Evolutionary conservation across 768 basidiomycete species (phyloP), one percentile per base, ranked within the genome.

Genomic region (Boletus sp.): DNA sequence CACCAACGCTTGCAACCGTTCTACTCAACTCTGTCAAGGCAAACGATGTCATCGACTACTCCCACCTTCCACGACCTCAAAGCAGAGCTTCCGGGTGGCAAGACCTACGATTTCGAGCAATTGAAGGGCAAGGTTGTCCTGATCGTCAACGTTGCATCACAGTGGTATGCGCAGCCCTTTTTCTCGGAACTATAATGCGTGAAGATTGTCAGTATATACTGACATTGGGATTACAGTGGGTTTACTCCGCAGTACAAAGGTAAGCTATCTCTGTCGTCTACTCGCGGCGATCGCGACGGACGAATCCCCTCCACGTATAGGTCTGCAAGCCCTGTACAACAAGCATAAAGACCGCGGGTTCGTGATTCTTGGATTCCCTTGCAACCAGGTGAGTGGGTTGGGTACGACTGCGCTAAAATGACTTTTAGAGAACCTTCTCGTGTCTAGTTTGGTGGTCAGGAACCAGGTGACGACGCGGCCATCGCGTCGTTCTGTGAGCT

Each of bases 361-460:
- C 42, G 79, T 85, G 47, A 82, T 97, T 52, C 79, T 97, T 48
- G 93, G 93, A 3, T 96, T 96, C 78, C 95, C 95, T 11, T 93
- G 86, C 72, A 92, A 95, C 67, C 93, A 90, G 70, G 87, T 87
- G 72, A 67, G 47, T 41, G 10, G 32, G 34, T 27, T 43, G 34
- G 6, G 15, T 3, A 40, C 14, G 14, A 30, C 1, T 19, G 23
- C 35, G 17, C 33, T 34, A 34, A 17, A 35, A 27, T 7, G 15
- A n/a, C 10, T 21, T n/a, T 25, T 25, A 33, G 34, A 27, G 50
- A n/a, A 19, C 11, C 3, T 14, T 10, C 19, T 34, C 19, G 15
- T 30, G 7, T 44, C 19, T 58, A 95, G 85, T 95, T 96, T 63
- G 89, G 84, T 51, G 80, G 81, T 0, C 93, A 95, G 73, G 93